These are phyloP conservation scores for Pseudozyma thailandica DNA, from an alignment of 1,284 basidiomycete species.

Conservation along the genomic window DNA sequence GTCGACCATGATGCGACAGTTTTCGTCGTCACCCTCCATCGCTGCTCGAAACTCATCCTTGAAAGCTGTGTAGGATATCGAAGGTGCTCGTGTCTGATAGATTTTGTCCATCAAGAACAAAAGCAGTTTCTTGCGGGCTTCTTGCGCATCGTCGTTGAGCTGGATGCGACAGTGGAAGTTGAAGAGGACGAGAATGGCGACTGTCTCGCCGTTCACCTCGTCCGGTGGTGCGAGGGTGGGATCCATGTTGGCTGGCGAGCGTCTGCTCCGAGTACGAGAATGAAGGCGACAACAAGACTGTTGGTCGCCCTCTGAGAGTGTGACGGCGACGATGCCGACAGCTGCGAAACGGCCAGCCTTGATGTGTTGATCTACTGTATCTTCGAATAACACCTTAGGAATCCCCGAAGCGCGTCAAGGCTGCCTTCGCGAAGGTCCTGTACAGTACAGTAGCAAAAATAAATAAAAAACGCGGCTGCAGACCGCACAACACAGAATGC, in stretches of 20 bases:
- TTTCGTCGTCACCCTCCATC: constrained; percentile 18
- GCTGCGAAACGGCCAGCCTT: too few relatives aligned
- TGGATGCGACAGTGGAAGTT: constrained; percentile 48
- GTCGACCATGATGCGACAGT: constrained; percentile 33
- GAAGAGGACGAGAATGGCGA: constrained; percentile 49
- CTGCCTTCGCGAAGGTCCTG: too few relatives aligned
- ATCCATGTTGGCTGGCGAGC: constrained; percentile 11
- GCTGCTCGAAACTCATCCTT: constrained; percentile 19
- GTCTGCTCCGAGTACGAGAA: neutral
- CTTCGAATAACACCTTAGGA: neutral
- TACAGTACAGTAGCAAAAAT: neutral
- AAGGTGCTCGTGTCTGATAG: constrained; percentile 27
- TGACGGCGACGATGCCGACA: neutral
- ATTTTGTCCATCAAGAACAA: constrained; percentile 47
- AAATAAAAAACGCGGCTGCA: neutral
- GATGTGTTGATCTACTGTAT: too few relatives aligned
- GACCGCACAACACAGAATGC: neutral
- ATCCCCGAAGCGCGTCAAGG: neutral
- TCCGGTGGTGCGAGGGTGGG: constrained; percentile 23
- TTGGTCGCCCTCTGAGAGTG: neutral
- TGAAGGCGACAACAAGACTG: neutral
- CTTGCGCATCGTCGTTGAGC: constrained; percentile 35
- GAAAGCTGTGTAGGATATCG: constrained; percentile 22
- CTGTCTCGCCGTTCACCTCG: constrained; percentile 41
- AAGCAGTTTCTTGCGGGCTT: constrained; percentile 31